phyloP scores from a whole-genome alignment of 108 stramenopile species.

The Skeletonema costatum region DNA sequence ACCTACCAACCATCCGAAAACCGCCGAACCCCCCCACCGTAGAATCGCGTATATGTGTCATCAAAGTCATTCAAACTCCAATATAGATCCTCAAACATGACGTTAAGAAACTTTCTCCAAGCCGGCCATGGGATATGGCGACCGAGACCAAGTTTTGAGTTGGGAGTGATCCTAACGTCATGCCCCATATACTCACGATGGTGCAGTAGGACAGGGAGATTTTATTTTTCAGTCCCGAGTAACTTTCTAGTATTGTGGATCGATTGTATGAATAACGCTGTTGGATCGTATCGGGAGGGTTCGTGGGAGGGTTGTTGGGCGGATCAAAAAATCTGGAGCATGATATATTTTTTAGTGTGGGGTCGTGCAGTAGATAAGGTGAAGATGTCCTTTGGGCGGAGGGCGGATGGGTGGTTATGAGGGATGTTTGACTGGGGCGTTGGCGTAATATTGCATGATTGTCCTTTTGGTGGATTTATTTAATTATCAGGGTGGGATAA shows the following conservation, averaged over 20 bases:
- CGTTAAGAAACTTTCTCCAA: slow-evolving; percentile 35
- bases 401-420: slow-evolving; percentile 22
- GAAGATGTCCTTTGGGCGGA: slow-evolving; percentile 29
- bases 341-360: slow-evolving; percentile 25
- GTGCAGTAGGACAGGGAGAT: slow-evolving; percentile 40
- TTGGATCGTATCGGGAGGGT: slow-evolving; percentile 25
- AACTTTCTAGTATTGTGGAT: slow-evolving; percentile 48
- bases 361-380: slow-evolving; percentile 20
- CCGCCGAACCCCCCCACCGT: neutral
- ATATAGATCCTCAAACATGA: slow-evolving; percentile 17
- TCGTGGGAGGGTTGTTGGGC: slow-evolving; percentile 17
- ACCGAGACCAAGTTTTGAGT: slow-evolving; percentile 42
- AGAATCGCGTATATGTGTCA: slow-evolving; percentile 27
- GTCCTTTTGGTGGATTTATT: too few species aligned
- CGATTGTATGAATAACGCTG: slow-evolving; percentile 40
- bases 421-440: slow-evolving; percentile 1
- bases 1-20: too few species aligned
- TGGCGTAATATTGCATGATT: slow-evolving; percentile 64
- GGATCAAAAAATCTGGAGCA: slow-evolving; percentile 28
- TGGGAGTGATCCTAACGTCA: slow-evolving; percentile 31
- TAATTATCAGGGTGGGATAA: too few species aligned
- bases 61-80: slow-evolving; percentile 35
- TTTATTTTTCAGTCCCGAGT: slow-evolving; percentile 57
- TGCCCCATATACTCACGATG: slow-evolving; percentile 30
- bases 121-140: slow-evolving; percentile 46